phyloP scores from a whole-genome alignment of 805 yeast species.

The Metschnikowia matae region DNA sequence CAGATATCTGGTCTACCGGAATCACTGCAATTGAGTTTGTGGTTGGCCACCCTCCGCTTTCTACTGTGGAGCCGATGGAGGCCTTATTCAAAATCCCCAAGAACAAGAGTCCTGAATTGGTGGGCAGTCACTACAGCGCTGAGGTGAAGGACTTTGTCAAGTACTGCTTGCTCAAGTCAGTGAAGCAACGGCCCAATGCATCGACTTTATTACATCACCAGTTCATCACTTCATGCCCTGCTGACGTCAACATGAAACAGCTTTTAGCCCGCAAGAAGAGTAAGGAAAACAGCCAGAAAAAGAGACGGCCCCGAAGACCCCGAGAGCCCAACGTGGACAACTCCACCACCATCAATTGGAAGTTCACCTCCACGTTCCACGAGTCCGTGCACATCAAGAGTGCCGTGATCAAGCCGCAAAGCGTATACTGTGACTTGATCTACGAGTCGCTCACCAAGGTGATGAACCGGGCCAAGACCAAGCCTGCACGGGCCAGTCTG shows the following conservation, averaged over 20 bases:
- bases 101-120: conserved; percentile 56
- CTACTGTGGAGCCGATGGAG: conserved; percentile 71
- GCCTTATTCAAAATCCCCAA: conserved; percentile 69
- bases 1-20: conserved; percentile 95
- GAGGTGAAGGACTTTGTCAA: conserved; percentile 64
- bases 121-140: conserved; percentile 39
- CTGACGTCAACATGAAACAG: conserved; percentile 10
- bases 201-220: conserved; percentile 47
- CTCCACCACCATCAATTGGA: conserved; percentile 14
- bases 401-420: conserved; percentile 7
- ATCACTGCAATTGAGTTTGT: conserved; percentile 85
- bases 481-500: conserved; percentile 45
- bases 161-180: conserved; percentile 65
- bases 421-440: conserved; percentile 10
- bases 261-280: conserved; percentile 8
- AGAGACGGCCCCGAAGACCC: conserved; percentile 4
- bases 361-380: conserved; percentile 12
- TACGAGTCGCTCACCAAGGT: conserved; percentile 29
- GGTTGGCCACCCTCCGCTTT: conserved; percentile 77
- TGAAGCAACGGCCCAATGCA: conserved; percentile 62
- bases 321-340: conserved; percentile 14
- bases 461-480: conserved; percentile 48
- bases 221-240: conserved; percentile 38
- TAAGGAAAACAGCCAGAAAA: conserved; percentile 24
- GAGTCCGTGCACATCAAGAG: conserved; percentile 4